These are phyloP conservation scores for Francoa sonchifolia DNA, from an alignment of 441 rosid species.

Conservation along the genomic window DNA sequence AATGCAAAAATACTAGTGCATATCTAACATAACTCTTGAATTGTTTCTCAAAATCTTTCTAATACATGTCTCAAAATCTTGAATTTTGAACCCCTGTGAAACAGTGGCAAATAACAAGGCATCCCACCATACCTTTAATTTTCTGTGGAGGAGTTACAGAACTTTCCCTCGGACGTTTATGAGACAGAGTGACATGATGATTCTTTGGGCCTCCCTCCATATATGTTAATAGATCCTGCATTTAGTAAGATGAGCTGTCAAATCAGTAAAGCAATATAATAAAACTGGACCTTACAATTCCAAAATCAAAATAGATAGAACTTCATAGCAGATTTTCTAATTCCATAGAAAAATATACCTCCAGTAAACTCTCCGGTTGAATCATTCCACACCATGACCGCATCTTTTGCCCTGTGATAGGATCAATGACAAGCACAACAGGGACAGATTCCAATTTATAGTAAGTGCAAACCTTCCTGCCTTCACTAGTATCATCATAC, in stretches of 20 bases:
- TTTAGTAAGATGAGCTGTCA: constrained; percentile 6
- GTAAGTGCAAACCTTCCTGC: constrained; percentile 85
- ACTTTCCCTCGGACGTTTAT: constrained; percentile 79
- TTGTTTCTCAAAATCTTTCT: too few relatives aligned
- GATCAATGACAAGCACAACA: constrained; percentile 82
- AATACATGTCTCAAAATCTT: too few relatives aligned
- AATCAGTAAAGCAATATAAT: constrained; percentile 6
- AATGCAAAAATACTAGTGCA: too few relatives aligned
- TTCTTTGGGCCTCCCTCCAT: constrained; percentile 91
- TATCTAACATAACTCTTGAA: too few relatives aligned
- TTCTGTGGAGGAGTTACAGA: constrained; percentile 44
- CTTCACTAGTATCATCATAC: constrained; percentile 80
- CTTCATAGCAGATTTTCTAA: background rate
- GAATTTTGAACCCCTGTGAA: too few relatives aligned
- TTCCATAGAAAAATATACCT: constrained; percentile 26
- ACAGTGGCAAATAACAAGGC: too few relatives aligned
- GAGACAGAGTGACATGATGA: constrained; percentile 54
- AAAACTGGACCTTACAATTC: background rate
- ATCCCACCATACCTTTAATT: constrained; percentile 34
- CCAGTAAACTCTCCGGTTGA: constrained; percentile 75
- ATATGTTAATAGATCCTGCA: constrained; percentile 65
- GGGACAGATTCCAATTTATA: constrained; percentile 76
- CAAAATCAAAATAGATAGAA: background rate
- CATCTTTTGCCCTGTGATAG: constrained; percentile 92
- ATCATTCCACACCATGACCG: constrained; percentile 84